phyloP scores from a whole-genome alignment of 2,329 filamentous ascomycete genomes.

The Colletotrichum sp. region DNA sequence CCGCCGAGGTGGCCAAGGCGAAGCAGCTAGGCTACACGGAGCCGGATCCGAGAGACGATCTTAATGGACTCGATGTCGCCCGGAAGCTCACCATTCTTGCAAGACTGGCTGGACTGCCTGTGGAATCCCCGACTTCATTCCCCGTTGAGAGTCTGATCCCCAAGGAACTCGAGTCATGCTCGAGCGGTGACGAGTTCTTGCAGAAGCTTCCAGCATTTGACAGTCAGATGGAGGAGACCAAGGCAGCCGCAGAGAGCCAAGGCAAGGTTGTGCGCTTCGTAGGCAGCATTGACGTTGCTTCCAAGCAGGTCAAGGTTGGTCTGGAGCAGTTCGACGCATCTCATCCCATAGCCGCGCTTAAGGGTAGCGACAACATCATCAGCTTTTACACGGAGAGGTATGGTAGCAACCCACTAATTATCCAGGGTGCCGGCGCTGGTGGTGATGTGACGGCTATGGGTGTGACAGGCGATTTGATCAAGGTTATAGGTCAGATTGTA shows the following conservation, averaged over 20 bases:
- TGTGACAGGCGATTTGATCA: slow-evolving; percentile 90
- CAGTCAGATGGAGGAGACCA: slow-evolving; percentile 85
- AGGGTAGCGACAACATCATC: slow-evolving; percentile 99
- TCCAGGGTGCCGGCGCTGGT: slow-evolving; percentile 93
- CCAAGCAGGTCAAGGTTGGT: slow-evolving; percentile 86
- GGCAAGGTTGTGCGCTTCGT: slow-evolving; percentile 95
- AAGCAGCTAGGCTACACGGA: slow-evolving; percentile 94
- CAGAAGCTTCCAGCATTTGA: slow-evolving; percentile 82
- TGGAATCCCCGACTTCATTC: slow-evolving; percentile 86
- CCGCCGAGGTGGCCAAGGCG: slow-evolving; percentile 87
- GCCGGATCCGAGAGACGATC: slow-evolving; percentile 83
- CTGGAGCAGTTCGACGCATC: slow-evolving; percentile 87
- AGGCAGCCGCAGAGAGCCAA: slow-evolving; percentile 81
- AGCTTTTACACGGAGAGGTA: slow-evolving; percentile 98
- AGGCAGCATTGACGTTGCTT: slow-evolving; percentile 86
- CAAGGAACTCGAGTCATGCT: slow-evolving; percentile 77
- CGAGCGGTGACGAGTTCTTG: slow-evolving; percentile 86
- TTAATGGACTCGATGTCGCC: slow-evolving; percentile 91
- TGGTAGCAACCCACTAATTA: slow-evolving; percentile 86
- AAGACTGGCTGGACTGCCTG: slow-evolving; percentile 78
- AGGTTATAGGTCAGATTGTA: slow-evolving; percentile 77
- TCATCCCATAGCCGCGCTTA: slow-evolving; percentile 90
- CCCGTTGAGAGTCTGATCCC: slow-evolving; percentile 95
- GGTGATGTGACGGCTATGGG: slow-evolving; percentile 98
- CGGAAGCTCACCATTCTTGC: slow-evolving; percentile 95